Conservation (phyloP, 352 stramenopile species). For the Peronosclerospora sorghi region DNA sequence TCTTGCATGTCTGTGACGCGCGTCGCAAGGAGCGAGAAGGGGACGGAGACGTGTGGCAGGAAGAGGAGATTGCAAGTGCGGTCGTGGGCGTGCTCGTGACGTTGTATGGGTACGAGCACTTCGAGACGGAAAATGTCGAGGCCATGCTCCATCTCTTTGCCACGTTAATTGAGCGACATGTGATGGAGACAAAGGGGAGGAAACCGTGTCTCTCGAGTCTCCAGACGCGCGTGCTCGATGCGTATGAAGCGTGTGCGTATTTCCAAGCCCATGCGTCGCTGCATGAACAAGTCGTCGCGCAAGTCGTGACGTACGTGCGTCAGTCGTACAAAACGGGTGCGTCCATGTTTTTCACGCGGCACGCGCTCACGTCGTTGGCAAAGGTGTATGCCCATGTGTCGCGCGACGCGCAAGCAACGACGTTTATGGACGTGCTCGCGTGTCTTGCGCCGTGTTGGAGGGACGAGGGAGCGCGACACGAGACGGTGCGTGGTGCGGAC, state of each 20-base stretch:
- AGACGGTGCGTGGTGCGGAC: constrained; percentile 20
- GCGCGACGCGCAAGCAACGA: constrained; percentile 31
- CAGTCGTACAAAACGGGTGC: constrained; percentile 32
- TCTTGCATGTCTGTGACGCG: constrained; percentile 41
- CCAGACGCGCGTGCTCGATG: constrained; percentile 70
- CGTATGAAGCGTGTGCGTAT: constrained; percentile 59
- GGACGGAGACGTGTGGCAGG: constrained; percentile 71
- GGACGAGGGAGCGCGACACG: too few species aligned
- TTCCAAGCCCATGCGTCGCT: constrained; percentile 50
- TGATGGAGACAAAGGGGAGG: constrained; percentile 29
- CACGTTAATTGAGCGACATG: constrained; percentile 49
- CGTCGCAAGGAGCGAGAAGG: constrained; percentile 30
- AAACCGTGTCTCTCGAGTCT: constrained; percentile 62
- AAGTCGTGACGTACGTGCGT: constrained; percentile 53
- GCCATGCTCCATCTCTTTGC: constrained; percentile 58
- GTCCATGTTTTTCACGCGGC: constrained; percentile 75
- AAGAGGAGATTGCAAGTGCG: constrained; percentile 68
- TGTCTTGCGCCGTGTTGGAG: constrained; percentile 55
- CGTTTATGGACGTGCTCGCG: constrained; percentile 53
- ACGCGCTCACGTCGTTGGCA: constrained; percentile 58
- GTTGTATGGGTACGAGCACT: constrained; percentile 65
- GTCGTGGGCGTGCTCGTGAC: constrained; percentile 65
- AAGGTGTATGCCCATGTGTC: constrained; percentile 69
- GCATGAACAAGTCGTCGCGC: constrained; percentile 55
- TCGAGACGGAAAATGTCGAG: constrained; percentile 46